Percentiles rank a stretch among this genome's conserved stretches.
These are phyloP conservation scores for Trypanosoma melophagium DNA, from an alignment of 208 protist species.

Conservation along the genomic window DNA sequence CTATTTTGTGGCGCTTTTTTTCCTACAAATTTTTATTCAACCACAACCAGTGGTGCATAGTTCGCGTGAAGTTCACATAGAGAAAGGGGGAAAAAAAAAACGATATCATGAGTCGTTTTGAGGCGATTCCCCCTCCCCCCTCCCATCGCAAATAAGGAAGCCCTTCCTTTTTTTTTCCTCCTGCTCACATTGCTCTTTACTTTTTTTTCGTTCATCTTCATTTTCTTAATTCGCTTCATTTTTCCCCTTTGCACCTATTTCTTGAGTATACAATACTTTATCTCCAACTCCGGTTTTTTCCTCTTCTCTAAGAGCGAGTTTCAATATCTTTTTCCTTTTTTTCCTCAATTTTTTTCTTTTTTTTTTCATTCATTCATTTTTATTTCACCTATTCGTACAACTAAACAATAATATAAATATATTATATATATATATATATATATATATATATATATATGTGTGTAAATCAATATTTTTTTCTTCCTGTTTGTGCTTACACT, in stretches of 20 bases:
- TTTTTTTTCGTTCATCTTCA: constrained; percentile 5
- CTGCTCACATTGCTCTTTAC: background rate
- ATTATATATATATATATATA: too few relatives aligned
- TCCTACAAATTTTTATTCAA: background rate
- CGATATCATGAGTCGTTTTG: too few relatives aligned
- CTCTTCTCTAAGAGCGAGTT: background rate
- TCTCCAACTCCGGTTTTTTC: background rate
- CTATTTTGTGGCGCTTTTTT: background rate
- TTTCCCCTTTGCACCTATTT: background rate
- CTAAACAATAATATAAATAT: background rate
- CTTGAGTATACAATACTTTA: constrained; percentile 4
- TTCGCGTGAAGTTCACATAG: background rate
- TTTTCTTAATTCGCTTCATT: background rate
- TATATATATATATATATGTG: too few relatives aligned
- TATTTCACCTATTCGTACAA: background rate
- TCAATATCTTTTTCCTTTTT: background rate
- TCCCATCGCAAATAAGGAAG: background rate
- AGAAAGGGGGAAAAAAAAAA: background rate
- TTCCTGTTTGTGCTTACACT: too few relatives aligned
- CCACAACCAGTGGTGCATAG: background rate
- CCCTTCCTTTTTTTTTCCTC: background rate
- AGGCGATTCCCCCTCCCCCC: too few relatives aligned
- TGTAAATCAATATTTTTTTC: too few relatives aligned
- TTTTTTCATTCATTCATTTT: constrained; percentile 1
- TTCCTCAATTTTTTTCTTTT: background rate